These are phyloP conservation scores for Cladosporium sphaerospermum DNA, from an alignment of 2,329 filamentous ascomycete species.

Conservation along the genomic window DNA sequence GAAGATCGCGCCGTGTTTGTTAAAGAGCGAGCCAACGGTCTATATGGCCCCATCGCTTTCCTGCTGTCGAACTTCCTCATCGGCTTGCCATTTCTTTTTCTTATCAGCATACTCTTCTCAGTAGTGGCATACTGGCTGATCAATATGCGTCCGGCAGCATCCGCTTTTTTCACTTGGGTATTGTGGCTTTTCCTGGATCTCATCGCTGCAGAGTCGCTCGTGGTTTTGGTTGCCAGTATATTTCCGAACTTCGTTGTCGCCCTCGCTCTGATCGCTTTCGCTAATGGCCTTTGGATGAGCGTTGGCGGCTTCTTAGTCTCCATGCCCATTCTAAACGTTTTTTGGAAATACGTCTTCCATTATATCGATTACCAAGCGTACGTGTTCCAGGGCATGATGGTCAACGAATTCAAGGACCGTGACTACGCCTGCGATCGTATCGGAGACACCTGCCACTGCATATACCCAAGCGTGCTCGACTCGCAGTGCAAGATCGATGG, in stretches of 20 bases:
- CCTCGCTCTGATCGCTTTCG: slow-evolving; percentile 71
- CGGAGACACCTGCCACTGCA: slow-evolving; percentile 52
- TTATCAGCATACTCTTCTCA: slow-evolving; percentile 69
- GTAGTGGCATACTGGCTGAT: slow-evolving; percentile 71
- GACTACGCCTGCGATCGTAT: background rate
- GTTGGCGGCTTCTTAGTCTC: no score
- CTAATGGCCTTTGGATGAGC: no score
- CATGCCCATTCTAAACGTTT: no score
- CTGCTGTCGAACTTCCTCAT: slow-evolving; percentile 72
- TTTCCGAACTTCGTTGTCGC: slow-evolving; percentile 73
- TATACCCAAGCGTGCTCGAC: slow-evolving; percentile 58
- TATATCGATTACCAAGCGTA: no score
- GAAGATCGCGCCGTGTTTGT: slow-evolving; percentile 66
- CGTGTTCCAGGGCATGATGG: no score
- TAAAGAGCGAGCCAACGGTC: slow-evolving; percentile 72
- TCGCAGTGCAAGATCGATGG: slow-evolving; percentile 62
- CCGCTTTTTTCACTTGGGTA: slow-evolving; percentile 68
- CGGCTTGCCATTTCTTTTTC: slow-evolving; percentile 70
- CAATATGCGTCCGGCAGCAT: slow-evolving; percentile 60
- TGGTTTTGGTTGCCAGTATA: slow-evolving; percentile 65
- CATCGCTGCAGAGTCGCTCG: slow-evolving; percentile 71
- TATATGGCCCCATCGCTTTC: slow-evolving; percentile 67
- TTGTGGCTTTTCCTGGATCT: slow-evolving; percentile 83
- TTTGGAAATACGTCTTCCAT: no score
- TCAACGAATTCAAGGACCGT: slow-evolving; percentile 65